Conservation (phyloP, 371 early-diverging fungal genomes). For the Rhizopus delemar region DNA sequence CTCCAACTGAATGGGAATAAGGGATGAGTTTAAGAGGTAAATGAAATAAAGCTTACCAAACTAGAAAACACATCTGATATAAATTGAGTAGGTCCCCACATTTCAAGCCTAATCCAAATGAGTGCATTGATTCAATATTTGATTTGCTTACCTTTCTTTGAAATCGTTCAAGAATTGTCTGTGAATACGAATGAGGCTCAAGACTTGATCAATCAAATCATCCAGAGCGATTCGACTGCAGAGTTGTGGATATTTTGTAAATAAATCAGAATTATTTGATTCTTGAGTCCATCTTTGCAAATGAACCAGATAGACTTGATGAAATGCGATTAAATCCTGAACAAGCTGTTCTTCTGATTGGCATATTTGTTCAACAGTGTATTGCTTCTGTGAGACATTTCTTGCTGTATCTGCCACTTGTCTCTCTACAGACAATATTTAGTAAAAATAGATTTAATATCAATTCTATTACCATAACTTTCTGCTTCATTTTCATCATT, state of each 20-base stretch:
- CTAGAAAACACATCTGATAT: constrained; percentile 30
- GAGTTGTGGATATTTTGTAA: constrained; percentile 10
- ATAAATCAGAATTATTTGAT: constrained; percentile 10
- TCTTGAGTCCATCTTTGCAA: constrained; percentile 18
- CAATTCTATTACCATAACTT: constrained; percentile 26
- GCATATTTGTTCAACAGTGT: constrained; percentile 16
- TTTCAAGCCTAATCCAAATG: constrained; percentile 19
- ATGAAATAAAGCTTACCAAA: constrained; percentile 20
- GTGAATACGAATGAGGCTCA: constrained; percentile 16
- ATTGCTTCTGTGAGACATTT: constrained; percentile 34
- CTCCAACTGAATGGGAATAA: constrained; percentile 21
- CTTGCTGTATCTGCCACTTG: constrained; percentile 31
- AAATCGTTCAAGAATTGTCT: constrained; percentile 12
- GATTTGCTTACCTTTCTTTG: constrained; percentile 20
- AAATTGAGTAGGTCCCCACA: constrained; percentile 43
- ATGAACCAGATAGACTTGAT: constrained; percentile 10
- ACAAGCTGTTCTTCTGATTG: constrained; percentile 22
- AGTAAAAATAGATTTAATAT: not conserved
- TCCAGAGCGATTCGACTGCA: constrained; percentile 6
- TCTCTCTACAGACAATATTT: constrained; percentile 16
- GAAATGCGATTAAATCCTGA: constrained; percentile 9
- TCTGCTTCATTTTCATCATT: constrained; percentile 20
- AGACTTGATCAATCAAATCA: constrained; percentile 4
- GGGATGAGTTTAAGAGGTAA: not conserved
- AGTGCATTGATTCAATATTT: not conserved